Conservation (phyloP, 2,329 filamentous ascomycete genomes). For the Colletotrichum sp. region DNA sequence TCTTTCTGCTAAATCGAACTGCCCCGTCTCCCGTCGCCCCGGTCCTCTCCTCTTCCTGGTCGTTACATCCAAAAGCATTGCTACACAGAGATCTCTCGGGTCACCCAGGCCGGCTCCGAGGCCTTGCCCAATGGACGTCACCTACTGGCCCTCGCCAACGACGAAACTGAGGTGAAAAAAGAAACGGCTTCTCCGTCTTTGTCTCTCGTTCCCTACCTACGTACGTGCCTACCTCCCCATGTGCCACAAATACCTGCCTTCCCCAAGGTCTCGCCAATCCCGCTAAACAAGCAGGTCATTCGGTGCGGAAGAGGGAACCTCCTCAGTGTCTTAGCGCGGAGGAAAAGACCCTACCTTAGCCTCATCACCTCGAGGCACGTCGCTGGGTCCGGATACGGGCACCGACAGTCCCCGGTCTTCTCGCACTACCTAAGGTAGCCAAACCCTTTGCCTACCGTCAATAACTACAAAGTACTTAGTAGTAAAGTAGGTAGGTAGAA, state of each 20-base stretch:
- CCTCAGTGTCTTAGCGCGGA: not conserved
- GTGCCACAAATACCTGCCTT: not conserved
- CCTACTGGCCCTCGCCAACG: not conserved
- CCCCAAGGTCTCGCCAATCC: not conserved
- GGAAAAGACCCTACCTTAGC: not conserved
- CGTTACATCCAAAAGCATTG: not conserved
- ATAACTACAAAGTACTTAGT: not conserved
- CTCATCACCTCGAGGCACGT: not conserved
- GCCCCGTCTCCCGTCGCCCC: not conserved
- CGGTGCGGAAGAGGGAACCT: not conserved
- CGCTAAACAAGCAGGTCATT: not conserved
- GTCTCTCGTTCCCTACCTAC: not conserved
- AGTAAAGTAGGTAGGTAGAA: not conserved
- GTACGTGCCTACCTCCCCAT: not conserved
- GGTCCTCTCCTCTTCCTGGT: not conserved
- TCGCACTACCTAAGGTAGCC: too few species aligned
- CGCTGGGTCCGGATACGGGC: not conserved
- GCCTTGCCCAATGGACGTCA: not conserved
- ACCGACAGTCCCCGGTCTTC: not conserved
- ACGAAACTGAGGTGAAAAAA: not conserved
- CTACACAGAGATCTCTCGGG: not conserved
- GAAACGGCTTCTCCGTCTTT: not conserved
- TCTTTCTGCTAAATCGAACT: conserved; percentile 1
- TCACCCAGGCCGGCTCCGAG: not conserved
- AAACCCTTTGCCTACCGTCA: not conserved